Conservation (phyloP, 2,329 filamentous ascomycete species). For the Pseudopithomyces maydicus region DNA sequence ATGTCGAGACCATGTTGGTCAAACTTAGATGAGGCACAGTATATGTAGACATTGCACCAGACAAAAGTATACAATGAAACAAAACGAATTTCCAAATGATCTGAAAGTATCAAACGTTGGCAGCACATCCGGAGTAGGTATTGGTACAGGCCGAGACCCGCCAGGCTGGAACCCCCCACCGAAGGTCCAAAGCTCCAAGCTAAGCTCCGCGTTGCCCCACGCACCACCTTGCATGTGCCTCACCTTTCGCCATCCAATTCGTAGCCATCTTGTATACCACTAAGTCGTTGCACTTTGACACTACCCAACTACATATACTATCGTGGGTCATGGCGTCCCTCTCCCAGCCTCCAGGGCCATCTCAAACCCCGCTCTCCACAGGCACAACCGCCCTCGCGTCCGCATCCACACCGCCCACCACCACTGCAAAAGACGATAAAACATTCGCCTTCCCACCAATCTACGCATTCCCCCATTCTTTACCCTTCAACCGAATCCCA, state of each 20-base stretch:
- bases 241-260: not conserved
- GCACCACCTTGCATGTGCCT: not conserved
- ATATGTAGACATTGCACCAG: not conserved
- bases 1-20: constrained; percentile 85
- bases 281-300: not conserved
- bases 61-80: not conserved
- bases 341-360: constrained; percentile 9
- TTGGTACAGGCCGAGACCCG: not conserved
- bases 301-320: not conserved
- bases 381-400: constrained; percentile 9
- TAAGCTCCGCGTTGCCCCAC: not conserved
- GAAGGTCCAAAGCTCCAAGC: constrained; percentile 1
- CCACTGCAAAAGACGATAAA: constrained; percentile 13
- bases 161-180: not conserved
- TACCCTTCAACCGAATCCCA: constrained; percentile 76
- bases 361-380: constrained; percentile 6
- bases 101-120: not conserved
- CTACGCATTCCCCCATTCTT: constrained; percentile 84
- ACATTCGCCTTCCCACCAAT: constrained; percentile 52
- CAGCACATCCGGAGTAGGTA: not conserved
- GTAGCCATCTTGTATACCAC: not conserved
- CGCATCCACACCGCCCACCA: constrained; percentile 9
- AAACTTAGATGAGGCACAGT: constrained; percentile 64
- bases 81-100: not conserved
- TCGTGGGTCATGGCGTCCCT: constrained; percentile 18